Conservation (phyloP, 2,329 filamentous ascomycete genomes). For the Dryadomyces quercivorus region DNA sequence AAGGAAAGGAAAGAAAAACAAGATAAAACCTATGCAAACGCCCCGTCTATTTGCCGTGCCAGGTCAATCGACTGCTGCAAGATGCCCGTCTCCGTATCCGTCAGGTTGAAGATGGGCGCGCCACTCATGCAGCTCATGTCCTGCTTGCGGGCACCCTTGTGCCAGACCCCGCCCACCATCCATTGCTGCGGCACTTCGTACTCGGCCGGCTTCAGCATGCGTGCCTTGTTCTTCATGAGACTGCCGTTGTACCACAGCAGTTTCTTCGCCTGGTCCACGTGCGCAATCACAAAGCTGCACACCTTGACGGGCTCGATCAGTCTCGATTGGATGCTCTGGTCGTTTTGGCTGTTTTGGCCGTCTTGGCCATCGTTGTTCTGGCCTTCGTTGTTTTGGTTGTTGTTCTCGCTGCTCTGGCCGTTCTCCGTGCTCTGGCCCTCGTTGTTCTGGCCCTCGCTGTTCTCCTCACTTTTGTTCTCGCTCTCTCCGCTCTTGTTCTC, state of each 20-base stretch:
- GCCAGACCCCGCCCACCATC: slow-evolving; percentile 2
- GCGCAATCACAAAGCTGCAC: slow-evolving; percentile 3
- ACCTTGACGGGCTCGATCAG: not conserved
- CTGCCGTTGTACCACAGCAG: slow-evolving; percentile 5
- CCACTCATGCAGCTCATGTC: slow-evolving; percentile 4
- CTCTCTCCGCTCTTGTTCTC: no score
- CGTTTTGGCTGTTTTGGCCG: not conserved
- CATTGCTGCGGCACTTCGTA: slow-evolving; percentile 1
- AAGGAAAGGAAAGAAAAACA: no score
- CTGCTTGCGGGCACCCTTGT: not conserved
- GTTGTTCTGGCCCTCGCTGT: no score
- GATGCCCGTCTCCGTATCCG: not conserved
- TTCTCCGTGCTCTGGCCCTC: not conserved
- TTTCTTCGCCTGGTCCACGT: not conserved
- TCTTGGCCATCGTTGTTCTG: not conserved
- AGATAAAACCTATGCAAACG: not conserved
- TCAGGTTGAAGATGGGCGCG: not conserved
- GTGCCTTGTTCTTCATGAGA: slow-evolving; percentile 3
- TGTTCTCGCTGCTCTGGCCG: not conserved
- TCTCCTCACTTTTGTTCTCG: not conserved
- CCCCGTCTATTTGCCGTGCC: not conserved
- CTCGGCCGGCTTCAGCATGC: not conserved
- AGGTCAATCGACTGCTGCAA: slow-evolving; percentile 1
- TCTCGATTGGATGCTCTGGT: no score
- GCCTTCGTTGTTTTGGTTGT: not conserved